phyloP scores from a whole-genome alignment of 805 yeast species.

The Candida lessepsii region DNA sequence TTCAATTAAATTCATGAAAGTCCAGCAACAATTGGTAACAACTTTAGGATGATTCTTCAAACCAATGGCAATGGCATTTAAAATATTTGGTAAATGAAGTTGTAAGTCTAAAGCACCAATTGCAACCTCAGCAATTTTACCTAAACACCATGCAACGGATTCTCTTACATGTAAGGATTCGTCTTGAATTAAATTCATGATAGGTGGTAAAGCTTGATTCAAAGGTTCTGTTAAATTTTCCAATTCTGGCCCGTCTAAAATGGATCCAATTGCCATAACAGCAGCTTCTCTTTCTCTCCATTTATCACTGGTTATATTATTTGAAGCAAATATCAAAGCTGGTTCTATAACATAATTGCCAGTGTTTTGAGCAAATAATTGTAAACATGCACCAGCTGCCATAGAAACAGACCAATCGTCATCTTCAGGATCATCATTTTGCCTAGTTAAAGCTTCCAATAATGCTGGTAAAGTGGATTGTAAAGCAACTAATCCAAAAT shows the following conservation, averaged over 20 bases:
- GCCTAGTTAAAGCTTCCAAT: constrained; percentile 74
- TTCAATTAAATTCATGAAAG: constrained; percentile 86
- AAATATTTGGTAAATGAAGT: constrained; percentile 63
- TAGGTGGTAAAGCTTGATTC: constrained; percentile 79
- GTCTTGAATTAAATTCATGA: constrained; percentile 72
- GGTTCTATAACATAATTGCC: constrained; percentile 85
- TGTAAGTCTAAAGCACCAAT: constrained; percentile 71
- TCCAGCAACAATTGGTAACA: constrained; percentile 97
- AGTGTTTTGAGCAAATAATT: constrained; percentile 87
- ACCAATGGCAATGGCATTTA: constrained; percentile 76
- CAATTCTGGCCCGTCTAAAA: constrained; percentile 89
- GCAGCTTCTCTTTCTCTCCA: constrained; percentile 97
- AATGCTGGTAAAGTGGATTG: constrained; percentile 86
- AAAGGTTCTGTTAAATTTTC: constrained; percentile 65
- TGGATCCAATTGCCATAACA: constrained; percentile 98
- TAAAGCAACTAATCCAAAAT: constrained; percentile 83
- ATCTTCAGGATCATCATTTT: constrained; percentile 89
- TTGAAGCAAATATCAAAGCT: constrained; percentile 78
- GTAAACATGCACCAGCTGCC: constrained; percentile 98
- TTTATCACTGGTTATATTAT: constrained; percentile 48
- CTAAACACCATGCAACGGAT: constrained; percentile 98
- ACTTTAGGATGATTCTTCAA: constrained; percentile 89
- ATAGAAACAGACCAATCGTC: constrained; percentile 97
- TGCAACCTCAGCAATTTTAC: constrained; percentile 88
- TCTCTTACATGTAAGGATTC: constrained; percentile 83